Evolutionary conservation across 768 basidiomycete genomes (phyloP).

Genomic region (Saitozyma podzolica): DNA sequence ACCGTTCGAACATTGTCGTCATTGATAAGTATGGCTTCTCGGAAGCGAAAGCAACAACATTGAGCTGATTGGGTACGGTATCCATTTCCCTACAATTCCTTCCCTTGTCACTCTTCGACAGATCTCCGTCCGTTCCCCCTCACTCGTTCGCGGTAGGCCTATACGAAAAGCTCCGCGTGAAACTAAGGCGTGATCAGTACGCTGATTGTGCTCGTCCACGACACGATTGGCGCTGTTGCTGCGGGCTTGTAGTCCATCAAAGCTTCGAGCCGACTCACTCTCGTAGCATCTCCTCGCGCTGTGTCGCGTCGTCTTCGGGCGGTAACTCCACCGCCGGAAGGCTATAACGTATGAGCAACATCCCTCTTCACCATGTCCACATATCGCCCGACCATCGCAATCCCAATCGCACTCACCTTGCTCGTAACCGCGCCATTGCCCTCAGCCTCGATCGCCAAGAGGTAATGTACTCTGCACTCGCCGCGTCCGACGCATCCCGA

Average conservation of each 20-base stretch:
- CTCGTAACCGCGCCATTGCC: constrained; percentile 66
- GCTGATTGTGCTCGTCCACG: neutral
- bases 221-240: too few relatives aligned
- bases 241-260: too few relatives aligned
- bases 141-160: neutral
- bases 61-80: too few relatives aligned
- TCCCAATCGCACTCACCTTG: constrained; percentile 27
- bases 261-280: constrained; percentile 29
- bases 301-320: constrained; percentile 9
- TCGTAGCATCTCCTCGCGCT: constrained; percentile 34
- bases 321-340: constrained; percentile 24
- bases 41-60: too few relatives aligned
- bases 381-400: neutral
- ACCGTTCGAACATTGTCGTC: too few relatives aligned
- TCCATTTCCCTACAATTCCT: too few relatives aligned
- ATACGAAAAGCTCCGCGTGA: neutral
- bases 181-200: neutral
- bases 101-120: too few relatives aligned
- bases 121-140: too few relatives aligned
- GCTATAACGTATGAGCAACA: constrained; percentile 1
- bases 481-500: constrained; percentile 56
- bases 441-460: constrained; percentile 84
- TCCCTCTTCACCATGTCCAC: neutral
- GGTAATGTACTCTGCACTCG: constrained; percentile 76
- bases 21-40: too few relatives aligned